Conservation (phyloP, 768 basidiomycete genomes). For the Macrolepiota dolichaula region DNA sequence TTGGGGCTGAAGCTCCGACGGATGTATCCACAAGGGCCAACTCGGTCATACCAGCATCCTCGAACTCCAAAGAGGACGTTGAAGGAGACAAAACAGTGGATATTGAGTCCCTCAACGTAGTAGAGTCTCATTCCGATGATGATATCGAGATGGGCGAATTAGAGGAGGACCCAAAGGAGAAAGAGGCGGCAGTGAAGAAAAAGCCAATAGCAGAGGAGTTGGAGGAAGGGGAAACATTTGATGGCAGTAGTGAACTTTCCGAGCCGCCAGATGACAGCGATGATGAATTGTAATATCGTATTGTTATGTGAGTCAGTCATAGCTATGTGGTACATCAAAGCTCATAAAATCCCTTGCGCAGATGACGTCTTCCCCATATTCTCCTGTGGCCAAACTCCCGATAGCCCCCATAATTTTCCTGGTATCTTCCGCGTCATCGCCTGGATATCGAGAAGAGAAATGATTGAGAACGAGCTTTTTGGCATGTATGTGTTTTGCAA, state of each 20-base stretch:
- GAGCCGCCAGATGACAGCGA: conserved; percentile 63
- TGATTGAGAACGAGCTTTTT: conserved; percentile 74
- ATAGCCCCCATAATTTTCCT: conserved; percentile 63
- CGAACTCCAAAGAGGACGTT: conserved; percentile 15
- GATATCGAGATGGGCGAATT: conserved; percentile 95
- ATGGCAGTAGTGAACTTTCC: conserved; percentile 73
- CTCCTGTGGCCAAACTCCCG: conserved; percentile 45
- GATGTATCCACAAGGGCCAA: conserved; percentile 4
- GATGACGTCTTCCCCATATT: conserved; percentile 53
- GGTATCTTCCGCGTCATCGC: conserved; percentile 53
- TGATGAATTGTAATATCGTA: conserved; percentile 16
- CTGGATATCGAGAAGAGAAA: conserved; percentile 79
- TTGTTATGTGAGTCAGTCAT: conserved; percentile 12
- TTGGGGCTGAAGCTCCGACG: conserved; percentile 12
- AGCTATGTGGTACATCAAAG: conserved; percentile 44
- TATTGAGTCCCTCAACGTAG: conserved; percentile 15
- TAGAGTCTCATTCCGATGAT: conserved; percentile 34
- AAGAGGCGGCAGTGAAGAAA: conserved; percentile 39
- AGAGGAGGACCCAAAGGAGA: conserved; percentile 61
- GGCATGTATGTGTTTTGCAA: conserved; percentile 66
- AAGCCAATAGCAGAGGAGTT: conserved; percentile 61
- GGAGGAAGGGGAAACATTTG: conserved; percentile 86
- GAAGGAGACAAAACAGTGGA: conserved; percentile 24
- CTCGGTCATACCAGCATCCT: conserved; percentile 13
- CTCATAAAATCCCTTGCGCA: conserved; percentile 80